Evolutionary conservation across 768 basidiomycete species (phyloP).

Genomic region (Suillus variegatus): DNA sequence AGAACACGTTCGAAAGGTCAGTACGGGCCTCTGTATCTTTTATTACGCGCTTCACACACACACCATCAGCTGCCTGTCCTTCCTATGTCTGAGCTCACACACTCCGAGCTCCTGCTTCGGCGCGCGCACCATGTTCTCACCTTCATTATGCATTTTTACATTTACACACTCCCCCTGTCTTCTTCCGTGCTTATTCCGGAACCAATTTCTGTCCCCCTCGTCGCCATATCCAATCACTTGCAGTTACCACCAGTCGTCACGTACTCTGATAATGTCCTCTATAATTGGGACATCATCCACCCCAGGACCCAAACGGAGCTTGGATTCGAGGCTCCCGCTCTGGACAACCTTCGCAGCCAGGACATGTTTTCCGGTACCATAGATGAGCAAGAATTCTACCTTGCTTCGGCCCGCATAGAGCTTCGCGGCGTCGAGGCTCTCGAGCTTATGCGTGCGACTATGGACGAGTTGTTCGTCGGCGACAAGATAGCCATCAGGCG

Average conservation of each 20-base stretch:
- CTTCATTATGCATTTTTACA: conserved; percentile 77
- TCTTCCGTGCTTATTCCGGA: conserved; percentile 64
- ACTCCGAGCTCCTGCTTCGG: conserved; percentile 58
- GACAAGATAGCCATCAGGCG: conserved; percentile 66
- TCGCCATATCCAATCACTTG: conserved; percentile 67
- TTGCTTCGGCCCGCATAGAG: conserved; percentile 85
- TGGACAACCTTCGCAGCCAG: conserved; percentile 62
- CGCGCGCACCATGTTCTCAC: conserved; percentile 74
- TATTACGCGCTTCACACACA: conserved; percentile 4
- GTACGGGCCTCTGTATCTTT: conserved; percentile 12
- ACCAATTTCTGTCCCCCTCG: conserved; percentile 71
- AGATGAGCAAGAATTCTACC: conserved; percentile 88
- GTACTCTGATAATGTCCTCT: conserved; percentile 90
- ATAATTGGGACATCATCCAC: conserved; percentile 64
- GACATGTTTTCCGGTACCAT: conserved; percentile 76
- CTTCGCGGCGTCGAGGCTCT: conserved; percentile 82
- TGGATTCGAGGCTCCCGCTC: conserved; percentile 28
- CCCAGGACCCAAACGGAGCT: conserved; percentile 31
- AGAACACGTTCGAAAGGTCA: conserved; percentile 47
- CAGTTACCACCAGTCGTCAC: conserved; percentile 87
- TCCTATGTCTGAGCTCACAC: conserved; percentile 43
- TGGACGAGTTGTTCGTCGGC: conserved; percentile 87
- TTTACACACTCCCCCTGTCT: conserved; percentile 60
- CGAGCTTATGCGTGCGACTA: conserved; percentile 78
- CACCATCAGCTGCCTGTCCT: conserved; percentile 54